Percentiles rank a stretch among this genome's conserved stretches.
These are phyloP conservation scores for Termitomyces sp. DNA, from an alignment of 768 basidiomycete genomes.

Conservation along the genomic window DNA sequence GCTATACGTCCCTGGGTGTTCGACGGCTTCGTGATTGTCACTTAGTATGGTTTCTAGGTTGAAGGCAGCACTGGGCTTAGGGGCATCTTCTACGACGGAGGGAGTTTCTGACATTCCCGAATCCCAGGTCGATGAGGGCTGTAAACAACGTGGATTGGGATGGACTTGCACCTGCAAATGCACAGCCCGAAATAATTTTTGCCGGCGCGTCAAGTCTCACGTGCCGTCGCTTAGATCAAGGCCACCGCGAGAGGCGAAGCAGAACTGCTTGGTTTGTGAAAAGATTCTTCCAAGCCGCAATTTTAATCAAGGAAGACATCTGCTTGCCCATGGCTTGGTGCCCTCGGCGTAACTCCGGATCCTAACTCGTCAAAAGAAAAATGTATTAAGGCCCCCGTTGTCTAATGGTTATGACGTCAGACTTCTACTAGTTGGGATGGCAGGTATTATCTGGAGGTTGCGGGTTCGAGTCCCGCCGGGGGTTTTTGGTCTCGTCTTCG, in stretches of 20 bases:
- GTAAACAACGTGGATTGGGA: slow-evolving; percentile 8
- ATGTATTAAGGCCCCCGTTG: slow-evolving; percentile 58
- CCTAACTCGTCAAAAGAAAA: not conserved
- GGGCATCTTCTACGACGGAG: slow-evolving; percentile 1
- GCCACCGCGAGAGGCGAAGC: too few species aligned
- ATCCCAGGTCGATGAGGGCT: not conserved
- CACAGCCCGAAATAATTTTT: not conserved
- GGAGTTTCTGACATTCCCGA: slow-evolving; percentile 6
- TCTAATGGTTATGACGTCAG: slow-evolving; percentile 92
- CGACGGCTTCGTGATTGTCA: slow-evolving; percentile 57
- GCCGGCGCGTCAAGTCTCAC: slow-evolving; percentile 13
- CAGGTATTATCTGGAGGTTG: slow-evolving; percentile 71
- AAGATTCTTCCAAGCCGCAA: not conserved
- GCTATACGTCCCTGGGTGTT: slow-evolving; percentile 41
- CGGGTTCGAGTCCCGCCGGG: slow-evolving; percentile 85
- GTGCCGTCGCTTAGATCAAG: not conserved
- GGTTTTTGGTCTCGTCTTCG: slow-evolving; percentile 46
- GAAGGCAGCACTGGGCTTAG: slow-evolving; percentile 28
- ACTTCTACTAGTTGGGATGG: slow-evolving; percentile 49
- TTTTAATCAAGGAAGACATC: too few species aligned
- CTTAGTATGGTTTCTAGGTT: slow-evolving; percentile 71
- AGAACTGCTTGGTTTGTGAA: too few species aligned
- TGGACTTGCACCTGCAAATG: not conserved
- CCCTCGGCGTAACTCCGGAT: not conserved
- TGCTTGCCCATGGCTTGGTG: not conserved